Conservation (phyloP, 2,329 filamentous ascomycete species). For the Lachnellula arida region DNA sequence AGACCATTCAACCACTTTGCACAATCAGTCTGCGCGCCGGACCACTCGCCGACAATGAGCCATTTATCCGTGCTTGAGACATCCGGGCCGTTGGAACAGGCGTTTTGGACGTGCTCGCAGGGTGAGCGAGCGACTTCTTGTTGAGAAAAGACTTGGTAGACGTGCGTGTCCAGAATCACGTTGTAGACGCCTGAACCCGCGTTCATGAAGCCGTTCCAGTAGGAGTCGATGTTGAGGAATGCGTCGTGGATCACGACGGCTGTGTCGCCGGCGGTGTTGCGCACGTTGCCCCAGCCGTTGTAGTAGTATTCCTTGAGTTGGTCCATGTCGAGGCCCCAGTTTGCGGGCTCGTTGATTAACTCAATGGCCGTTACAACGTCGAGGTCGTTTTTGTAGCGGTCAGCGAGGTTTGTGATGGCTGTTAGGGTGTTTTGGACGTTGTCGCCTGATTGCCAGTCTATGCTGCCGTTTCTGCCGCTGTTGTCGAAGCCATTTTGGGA, state of each 20-base stretch:
- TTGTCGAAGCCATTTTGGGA: constrained; percentile 68
- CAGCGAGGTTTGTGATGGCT: constrained; percentile 36
- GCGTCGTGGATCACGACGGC: constrained; percentile 55
- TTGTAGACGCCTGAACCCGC: constrained; percentile 38
- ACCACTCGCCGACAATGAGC: constrained; percentile 41
- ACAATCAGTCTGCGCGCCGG: constrained; percentile 39
- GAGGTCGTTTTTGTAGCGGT: constrained; percentile 36
- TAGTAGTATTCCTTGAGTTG: constrained; percentile 40
- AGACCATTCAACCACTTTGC: constrained; percentile 49
- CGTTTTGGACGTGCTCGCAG: constrained; percentile 36
- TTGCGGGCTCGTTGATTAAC: constrained; percentile 39
- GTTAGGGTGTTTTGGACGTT: constrained; percentile 34
- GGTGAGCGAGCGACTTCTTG: constrained; percentile 35
- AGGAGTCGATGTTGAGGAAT: constrained; percentile 45
- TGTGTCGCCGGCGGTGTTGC: constrained; percentile 40
- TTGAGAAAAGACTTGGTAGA: constrained; percentile 40
- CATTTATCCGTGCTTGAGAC: constrained; percentile 32
- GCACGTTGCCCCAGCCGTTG: constrained; percentile 46
- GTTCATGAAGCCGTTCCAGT: constrained; percentile 60
- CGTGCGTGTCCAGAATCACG: constrained; percentile 40
- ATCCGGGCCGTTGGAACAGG: constrained; percentile 35
- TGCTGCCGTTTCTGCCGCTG: constrained; percentile 46
- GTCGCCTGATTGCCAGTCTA: constrained; percentile 44
- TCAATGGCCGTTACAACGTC: constrained; percentile 41
- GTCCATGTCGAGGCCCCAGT: constrained; percentile 33